phyloP scores from a whole-genome alignment of 257 asterid species.

The Datura wrightii region DNA sequence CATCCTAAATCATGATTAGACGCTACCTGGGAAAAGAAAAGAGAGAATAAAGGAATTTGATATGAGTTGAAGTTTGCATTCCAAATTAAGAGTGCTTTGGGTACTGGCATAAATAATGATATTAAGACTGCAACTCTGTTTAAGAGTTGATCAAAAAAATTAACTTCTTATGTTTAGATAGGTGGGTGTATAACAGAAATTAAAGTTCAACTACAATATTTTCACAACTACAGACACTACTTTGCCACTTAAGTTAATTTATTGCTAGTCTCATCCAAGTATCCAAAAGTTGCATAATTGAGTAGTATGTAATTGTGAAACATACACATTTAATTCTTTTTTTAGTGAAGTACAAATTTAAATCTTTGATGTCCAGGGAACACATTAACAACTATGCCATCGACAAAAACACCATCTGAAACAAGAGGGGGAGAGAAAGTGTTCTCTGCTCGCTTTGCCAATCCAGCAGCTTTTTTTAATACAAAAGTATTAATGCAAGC shows the following conservation, averaged over 20 bases:
- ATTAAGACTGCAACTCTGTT: not conserved
- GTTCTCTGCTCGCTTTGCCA: not conserved
- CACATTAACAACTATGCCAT: not conserved
- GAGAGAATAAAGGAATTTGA: not conserved
- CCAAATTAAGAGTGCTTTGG: slow-evolving; percentile 6
- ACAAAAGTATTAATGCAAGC: not conserved
- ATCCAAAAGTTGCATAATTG: not conserved
- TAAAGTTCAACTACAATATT: not conserved
- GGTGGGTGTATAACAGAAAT: not conserved
- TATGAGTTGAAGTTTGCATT: slow-evolving; percentile 3
- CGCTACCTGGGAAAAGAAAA: not conserved
- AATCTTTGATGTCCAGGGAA: not conserved
- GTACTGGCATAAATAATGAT: not conserved
- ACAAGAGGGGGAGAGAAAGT: not conserved
- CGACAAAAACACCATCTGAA: not conserved
- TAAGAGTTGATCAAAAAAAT: not conserved
- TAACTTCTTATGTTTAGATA: not conserved
- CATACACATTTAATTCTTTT: not conserved
- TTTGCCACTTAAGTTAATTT: slow-evolving; percentile 3
- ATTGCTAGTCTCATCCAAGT: slow-evolving; percentile 9
- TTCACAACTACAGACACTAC: not conserved
- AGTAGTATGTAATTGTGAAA: not conserved
- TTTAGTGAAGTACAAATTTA: not conserved
- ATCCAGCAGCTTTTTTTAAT: not conserved
- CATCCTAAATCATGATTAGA: slow-evolving; percentile 14